phyloP scores from a whole-genome alignment of 2,329 filamentous ascomycete genomes.

The Cryphonectria carpinicola region DNA sequence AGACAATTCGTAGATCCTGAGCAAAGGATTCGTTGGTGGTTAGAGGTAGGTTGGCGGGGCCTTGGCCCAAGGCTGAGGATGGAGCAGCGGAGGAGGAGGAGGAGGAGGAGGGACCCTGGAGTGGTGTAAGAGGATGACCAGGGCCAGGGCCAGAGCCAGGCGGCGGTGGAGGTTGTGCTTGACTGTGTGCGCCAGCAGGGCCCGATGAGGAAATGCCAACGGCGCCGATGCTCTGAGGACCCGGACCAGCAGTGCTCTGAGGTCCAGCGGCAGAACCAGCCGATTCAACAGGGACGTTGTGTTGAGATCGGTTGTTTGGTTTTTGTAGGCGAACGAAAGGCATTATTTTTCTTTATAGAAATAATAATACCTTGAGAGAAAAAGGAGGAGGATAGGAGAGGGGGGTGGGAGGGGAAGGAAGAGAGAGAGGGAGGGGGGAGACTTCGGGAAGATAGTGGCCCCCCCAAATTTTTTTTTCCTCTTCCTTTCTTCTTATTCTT shows the following conservation, averaged over 20 bases:
- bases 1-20: constrained; percentile 24
- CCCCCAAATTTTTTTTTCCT: constrained; percentile 12
- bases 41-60: constrained; percentile 36
- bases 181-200: constrained; percentile 28
- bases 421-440: neutral
- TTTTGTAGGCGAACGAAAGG: constrained; percentile 59
- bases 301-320: constrained; percentile 62
- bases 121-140: constrained; percentile 43
- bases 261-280: constrained; percentile 33
- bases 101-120: constrained; percentile 32
- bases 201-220: constrained; percentile 25
- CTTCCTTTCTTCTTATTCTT: neutral
- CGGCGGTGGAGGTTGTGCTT: constrained; percentile 35
- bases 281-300: constrained; percentile 50
- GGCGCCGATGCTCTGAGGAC: constrained; percentile 15
- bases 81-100: constrained; percentile 30
- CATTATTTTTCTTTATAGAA: constrained; percentile 44
- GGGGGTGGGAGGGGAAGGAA: neutral
- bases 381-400: too few relatives aligned
- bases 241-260: constrained; percentile 20
- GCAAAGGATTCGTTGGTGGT: constrained; percentile 36
- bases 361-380: constrained; percentile 12
- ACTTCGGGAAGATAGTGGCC: constrained; percentile 4
- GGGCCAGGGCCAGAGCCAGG: constrained; percentile 49
- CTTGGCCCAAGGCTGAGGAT: constrained; percentile 34